These are phyloP conservation scores for Gonium pectorale DNA, from an alignment of 139 green algal genomes.

Conservation along the genomic window DNA sequence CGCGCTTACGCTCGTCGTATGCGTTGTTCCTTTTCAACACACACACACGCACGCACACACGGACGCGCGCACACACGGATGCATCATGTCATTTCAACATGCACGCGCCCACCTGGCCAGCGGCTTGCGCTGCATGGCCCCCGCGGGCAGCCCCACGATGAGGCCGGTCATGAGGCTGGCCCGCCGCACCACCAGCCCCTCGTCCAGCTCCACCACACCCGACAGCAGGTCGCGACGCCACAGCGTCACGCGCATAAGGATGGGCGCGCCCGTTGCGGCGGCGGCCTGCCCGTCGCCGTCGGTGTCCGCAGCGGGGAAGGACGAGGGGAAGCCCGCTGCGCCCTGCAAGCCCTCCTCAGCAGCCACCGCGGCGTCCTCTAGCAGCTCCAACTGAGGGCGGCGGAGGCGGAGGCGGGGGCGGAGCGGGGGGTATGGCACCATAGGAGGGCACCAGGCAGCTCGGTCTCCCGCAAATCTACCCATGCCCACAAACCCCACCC, in stretches of 20 bases:
- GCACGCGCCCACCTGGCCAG: not conserved
- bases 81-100: not conserved
- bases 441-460: no score
- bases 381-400: not conserved
- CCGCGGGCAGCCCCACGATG: conserved; percentile 21
- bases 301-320: not conserved
- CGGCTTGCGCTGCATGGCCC: conserved; percentile 36
- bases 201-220: conserved; percentile 44
- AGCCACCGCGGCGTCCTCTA: not conserved
- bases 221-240: conserved; percentile 50
- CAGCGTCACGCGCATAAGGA: conserved; percentile 15
- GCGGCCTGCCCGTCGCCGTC: not conserved
- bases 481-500: no score
- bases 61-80: no score
- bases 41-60: no score
- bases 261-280: not conserved
- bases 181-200: conserved; percentile 33
- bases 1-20: no score
- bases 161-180: conserved; percentile 24
- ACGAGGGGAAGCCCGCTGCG: not conserved
- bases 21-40: no score
- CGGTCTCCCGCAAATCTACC: no score
- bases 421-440: no score
- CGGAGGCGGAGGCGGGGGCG: not conserved
- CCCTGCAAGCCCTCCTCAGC: not conserved